Evolutionary conservation across 2,329 filamentous ascomycete genomes (phyloP), one percentile per base, ranked within the genome.

Genomic region (Fusarium coffeatum): DNA sequence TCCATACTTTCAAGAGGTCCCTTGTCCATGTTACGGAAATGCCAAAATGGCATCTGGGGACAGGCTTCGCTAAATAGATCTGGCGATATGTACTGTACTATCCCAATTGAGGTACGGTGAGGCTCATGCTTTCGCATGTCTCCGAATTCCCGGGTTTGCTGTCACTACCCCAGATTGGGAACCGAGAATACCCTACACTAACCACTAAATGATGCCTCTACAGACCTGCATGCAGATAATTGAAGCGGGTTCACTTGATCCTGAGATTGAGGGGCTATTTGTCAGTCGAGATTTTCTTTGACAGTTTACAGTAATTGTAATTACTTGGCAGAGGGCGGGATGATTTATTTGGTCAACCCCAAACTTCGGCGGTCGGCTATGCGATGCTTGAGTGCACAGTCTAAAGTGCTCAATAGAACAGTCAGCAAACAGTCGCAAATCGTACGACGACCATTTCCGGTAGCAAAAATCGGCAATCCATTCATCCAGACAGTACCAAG

Each of bases 361-460:
- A 37, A 11, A 3, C 10, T 3, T 37, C 34, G 34, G 34, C 34
- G 34, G 0, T 37, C 34, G 34, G 34, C 10, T 12, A n/a, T 37
- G 34, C 3, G 3, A 18, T 2, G 9, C 3, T 2, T 18, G 32
- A 6, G 27, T 28, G 27, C 10, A 5, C 4, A 27, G 25, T 27
- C 27, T 11, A 27, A 5, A n/a, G 5, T n/a, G 3, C 3, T 11
- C 3, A 12, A n/a, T 37, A 1, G 15, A 47, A 1, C 6, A 47
- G 5, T 28, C 6, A 47, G 25, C 18, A 28, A 54, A 55, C 18
- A 10, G 20, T 12, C 41, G 48, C 22, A 18, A 40, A 69, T 69
- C 66, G 50, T 69, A 69, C 66, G 66, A 69, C 27, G 15, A 12
- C 28, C 15, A 46, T 13, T 28, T 42, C 37, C 66, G 66, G 66